Evolutionary conservation across 768 basidiomycete species (phyloP), one percentile per base, ranked within the genome.

Genomic region (Calocybe indica): DNA sequence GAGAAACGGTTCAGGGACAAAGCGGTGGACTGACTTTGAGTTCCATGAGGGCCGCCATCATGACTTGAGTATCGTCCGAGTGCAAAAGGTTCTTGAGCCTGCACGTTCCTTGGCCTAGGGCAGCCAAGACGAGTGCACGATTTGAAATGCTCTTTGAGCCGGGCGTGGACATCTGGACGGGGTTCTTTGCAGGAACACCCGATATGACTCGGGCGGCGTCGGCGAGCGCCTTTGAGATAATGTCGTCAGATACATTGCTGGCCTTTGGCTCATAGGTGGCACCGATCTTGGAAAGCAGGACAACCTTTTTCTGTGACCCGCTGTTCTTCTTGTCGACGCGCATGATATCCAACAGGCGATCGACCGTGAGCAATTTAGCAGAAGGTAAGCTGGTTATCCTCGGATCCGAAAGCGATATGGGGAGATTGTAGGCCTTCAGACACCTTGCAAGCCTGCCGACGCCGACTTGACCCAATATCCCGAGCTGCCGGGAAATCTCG

Each of bases 121-220:
- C 93, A 7, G 96, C 95, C 29, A 99, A 80, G 1, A 98, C 85
- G 36, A 99, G 72, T 0, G 90, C 92, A 31, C 95, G 83, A 62
- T 98, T 98, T 0, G 92, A 96, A 55, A 99, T 88, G 60, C 89
- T 93, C 71, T 99, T 98, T 22, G 88, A 92, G 8, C 96, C 95
- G 0, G 96, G 96, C 0, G 96, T 97, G 10, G 88, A 75, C 86
- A 98, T 90, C 54, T 62, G 74, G 14, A 73, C 69, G 4, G 85
- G 80, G 52, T 78, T 66, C 39, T 80, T 67, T 14, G 64, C 71
- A 3, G 91, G 90, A 8, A 73, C 67, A 7, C 82, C 83, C 6
- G 88, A 75, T 46, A 87, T 67, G 50, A 99, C 81, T 48, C 73
- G 84, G 6, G 80, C 88, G 0, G 88, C 88, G 46, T 91, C 87